Conservation (phyloP, 1,139 yeast species). For the Zhuliangozyma parablackwelliae region DNA sequence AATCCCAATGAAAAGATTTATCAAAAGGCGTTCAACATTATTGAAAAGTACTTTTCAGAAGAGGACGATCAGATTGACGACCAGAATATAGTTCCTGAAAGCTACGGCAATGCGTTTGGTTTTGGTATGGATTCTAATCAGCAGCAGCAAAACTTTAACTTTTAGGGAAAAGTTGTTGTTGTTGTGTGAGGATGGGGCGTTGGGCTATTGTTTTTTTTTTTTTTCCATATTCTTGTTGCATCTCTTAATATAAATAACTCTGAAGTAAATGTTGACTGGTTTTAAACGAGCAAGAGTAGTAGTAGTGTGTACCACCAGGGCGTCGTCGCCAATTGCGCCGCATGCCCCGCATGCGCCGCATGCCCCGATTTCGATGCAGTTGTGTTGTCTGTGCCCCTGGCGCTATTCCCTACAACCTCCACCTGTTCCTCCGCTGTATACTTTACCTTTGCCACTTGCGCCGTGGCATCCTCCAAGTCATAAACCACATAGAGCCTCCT, state of each 20-base stretch:
- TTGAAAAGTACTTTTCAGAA: conserved; percentile 85
- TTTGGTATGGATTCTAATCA: conserved; percentile 66
- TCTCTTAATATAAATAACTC: too few relatives aligned
- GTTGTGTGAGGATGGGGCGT: too few relatives aligned
- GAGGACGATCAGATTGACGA: conserved; percentile 75
- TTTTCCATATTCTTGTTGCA: too few relatives aligned
- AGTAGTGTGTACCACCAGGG: too few relatives aligned
- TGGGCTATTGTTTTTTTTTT: too few relatives aligned
- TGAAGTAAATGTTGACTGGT: too few relatives aligned
- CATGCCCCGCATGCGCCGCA: too few relatives aligned
- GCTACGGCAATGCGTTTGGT: conserved; percentile 80
- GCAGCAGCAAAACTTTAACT: conserved; percentile 46
- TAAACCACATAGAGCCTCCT: conserved; percentile 67
- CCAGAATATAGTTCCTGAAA: conserved; percentile 77
- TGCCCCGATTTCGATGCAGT: too few relatives aligned
- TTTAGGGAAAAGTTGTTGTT: conserved; percentile 28
- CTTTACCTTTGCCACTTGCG: conserved; percentile 60
- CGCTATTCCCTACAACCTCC: too few relatives aligned
- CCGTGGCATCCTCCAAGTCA: conserved; percentile 55
- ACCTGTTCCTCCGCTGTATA: conserved; percentile 4
- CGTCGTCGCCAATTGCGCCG: too few relatives aligned
- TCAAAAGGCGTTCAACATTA: conserved; percentile 83
- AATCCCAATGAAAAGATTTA: conserved; percentile 90
- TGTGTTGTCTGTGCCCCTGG: too few relatives aligned
- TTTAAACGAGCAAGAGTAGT: too few relatives aligned